Base-by-base conservation (phyloP, 2,329 filamentous ascomycete species). In the Sporothrix sp. region DNA sequence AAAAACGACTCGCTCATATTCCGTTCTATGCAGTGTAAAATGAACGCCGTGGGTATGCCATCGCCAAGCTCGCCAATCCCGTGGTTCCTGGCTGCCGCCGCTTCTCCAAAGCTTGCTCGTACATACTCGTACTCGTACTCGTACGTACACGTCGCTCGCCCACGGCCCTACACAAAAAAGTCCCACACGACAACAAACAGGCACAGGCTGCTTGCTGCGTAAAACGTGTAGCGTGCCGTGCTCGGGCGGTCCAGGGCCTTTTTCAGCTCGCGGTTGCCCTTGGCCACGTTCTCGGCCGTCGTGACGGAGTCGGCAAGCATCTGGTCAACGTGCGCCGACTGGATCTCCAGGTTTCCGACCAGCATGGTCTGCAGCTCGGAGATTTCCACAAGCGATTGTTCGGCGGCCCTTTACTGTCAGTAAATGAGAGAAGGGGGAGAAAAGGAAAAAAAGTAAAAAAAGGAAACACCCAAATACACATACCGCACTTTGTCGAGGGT, bases 401-500 rank as follows among this genome's bases (percentile, higher is more conserved):
- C 89, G 0, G 89, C 89, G 23, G 84, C 85, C 61, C 87, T 95
- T 61, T 53, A 1, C 18, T 20, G 4, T 33, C 21, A 30, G 25
- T 35, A 13, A 18, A 42, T 5, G 16, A 14, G 13, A 7, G n/a
- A 36, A 30, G 14, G 48, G n/a, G n/a, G n/a, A n/a, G n/a, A n/a
- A n/a, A n/a, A n/a, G n/a, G n/a, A n/a, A n/a, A n/a, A n/a, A 16
- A 39, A 8, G 4, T 20, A 23, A 18, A 27, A 10, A 21, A 21
- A 32, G 40, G 8, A 7, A 38, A 25, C 14, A 35, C 8, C 4
- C 3, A 4, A 36, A 18, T 23, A 20, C 16, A 76, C 85, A 50
- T 78, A 94, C 87, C 85, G 86, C 58, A 97, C 88, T 75, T 97
- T 93, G 66, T 90, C 85, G 64, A 97, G 71, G n/a, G 87, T 89